Base-by-base conservation (phyloP, 2,329 filamentous ascomycete species). In the Xylaria sp. region DNA sequence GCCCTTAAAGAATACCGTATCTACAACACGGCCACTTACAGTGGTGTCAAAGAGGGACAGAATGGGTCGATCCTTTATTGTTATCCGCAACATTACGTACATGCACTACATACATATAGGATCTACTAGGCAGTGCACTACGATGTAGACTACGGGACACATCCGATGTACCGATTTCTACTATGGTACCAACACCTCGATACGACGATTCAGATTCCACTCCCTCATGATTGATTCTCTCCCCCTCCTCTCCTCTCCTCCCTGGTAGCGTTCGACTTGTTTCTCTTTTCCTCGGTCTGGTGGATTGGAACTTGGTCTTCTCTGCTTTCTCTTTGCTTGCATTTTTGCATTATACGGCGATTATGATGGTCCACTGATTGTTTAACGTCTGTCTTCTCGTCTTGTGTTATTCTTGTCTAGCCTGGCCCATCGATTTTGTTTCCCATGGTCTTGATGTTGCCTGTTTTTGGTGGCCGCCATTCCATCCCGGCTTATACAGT, bases 361-460 rank as follows among this genome's bases (percentile, higher is more conserved):
- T 32, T 27, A 66, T 55, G 21, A 54, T 45, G 62, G 39, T 50
- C 42, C 54, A 30, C 39, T 69, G 47, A 62, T 50, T 36, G 55
- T 56, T 17, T 47, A 11, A n/a, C 45, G 11, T 19, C 42, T 34
- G 17, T 24, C 21, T 48, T 7, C 47, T 19, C 21, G 53, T 51
- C 36, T 48, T 24, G 48, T 47, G 14, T 27, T 42, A 53, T 69
- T 67, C 51, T 61, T 67, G 65, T 58, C 60, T 57, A 36, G 34
- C 7, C 7, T 3, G 8, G 34, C 11, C 34, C 34, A 57, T 48
- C 36, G 34, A 42, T 56, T 47, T 65, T 61, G 45, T 21, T 21
- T 45, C 62, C 47, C 36, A 66, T 66, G n/a, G 4, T 66, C 24
- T 63, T 58, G 57, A 69, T 69, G 63, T 60, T 67, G 59, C 59